Evolutionary conservation across 2,329 filamentous ascomycete species (phyloP).

Genomic region (Colletotrichum sp.): DNA sequence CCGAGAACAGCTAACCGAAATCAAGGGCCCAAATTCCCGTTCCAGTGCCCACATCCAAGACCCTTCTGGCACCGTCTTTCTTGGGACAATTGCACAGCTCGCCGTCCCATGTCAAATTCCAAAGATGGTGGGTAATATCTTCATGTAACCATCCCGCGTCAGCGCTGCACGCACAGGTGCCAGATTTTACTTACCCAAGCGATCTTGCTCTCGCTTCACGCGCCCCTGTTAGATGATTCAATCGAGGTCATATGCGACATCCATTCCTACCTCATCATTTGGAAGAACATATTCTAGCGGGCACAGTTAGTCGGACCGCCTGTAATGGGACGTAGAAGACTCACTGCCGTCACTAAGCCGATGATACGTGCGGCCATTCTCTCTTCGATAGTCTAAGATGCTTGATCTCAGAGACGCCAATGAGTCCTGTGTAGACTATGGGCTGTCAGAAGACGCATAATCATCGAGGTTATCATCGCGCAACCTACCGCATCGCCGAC

Average conservation of each 20-base stretch:
- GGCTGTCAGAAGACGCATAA: background rate
- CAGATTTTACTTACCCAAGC: background rate
- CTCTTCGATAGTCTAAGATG: slow-evolving; percentile 1
- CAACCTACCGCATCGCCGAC: background rate
- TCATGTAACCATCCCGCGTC: no score
- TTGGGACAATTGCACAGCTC: slow-evolving; percentile 32
- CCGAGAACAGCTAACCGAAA: slow-evolving; percentile 4
- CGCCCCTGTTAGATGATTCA: background rate
- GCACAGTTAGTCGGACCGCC: background rate
- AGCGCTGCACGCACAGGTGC: background rate
- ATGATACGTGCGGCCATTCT: slow-evolving; percentile 22
- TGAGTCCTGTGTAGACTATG: background rate
- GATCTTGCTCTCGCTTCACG: slow-evolving; percentile 28
- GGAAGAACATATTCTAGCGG: slow-evolving; percentile 27
- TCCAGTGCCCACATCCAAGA: slow-evolving; percentile 20
- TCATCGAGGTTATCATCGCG: background rate
- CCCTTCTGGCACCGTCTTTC: slow-evolving; percentile 23
- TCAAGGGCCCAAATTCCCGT: slow-evolving; percentile 20
- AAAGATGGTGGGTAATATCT: slow-evolving; percentile 41
- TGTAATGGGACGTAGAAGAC: background rate
- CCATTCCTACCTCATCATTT: slow-evolving; percentile 25
- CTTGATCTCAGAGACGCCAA: slow-evolving; percentile 6
- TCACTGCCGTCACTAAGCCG: slow-evolving; percentile 28
- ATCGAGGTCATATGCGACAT: background rate
- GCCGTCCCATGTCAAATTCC: slow-evolving; percentile 33